Evolutionary conservation across 2,329 filamentous ascomycete species (phyloP).

Genomic region (Scedosporium aurantiacum): DNA sequence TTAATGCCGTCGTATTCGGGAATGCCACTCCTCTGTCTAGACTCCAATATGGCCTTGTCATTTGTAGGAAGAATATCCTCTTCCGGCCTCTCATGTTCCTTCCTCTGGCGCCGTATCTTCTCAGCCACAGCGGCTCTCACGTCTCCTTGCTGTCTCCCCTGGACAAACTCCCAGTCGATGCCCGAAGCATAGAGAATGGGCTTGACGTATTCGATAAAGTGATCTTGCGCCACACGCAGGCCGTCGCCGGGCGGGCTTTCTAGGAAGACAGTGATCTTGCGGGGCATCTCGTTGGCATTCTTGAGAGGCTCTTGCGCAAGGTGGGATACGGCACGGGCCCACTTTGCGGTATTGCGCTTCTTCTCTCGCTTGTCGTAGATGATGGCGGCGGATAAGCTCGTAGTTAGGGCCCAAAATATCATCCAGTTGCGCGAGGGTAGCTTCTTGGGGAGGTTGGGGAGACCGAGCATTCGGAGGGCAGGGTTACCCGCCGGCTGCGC

Average conservation of each 20-base stretch:
- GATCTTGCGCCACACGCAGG: constrained; percentile 74
- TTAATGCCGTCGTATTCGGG: constrained; percentile 60
- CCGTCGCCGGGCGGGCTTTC: constrained; percentile 80
- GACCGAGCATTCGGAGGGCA: constrained; percentile 67
- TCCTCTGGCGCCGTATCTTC: constrained; percentile 63
- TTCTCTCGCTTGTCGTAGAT: constrained; percentile 91
- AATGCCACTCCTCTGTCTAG: constrained; percentile 56
- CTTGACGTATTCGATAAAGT: constrained; percentile 94
- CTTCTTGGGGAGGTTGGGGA: constrained; percentile 72
- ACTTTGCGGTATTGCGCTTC: constrained; percentile 72
- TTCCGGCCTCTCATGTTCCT: constrained; percentile 42
- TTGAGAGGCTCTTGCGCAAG: constrained; percentile 67
- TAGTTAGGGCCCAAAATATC: constrained; percentile 78
- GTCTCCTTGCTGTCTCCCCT: constrained; percentile 87
- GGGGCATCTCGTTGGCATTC: constrained; percentile 57
- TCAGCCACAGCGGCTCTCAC: constrained; percentile 79
- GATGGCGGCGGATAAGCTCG: constrained; percentile 66
- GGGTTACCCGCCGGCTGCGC: constrained; percentile 42
- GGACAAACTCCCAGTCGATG: constrained; percentile 91
- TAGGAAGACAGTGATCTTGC: constrained; percentile 77
- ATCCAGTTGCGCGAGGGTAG: constrained; percentile 96
- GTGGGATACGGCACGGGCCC: constrained; percentile 75
- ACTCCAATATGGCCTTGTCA: constrained; percentile 47
- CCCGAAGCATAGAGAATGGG: constrained; percentile 81
- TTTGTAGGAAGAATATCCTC: constrained; percentile 35